These are phyloP conservation scores for Aspergillus leporis DNA, from an alignment of 495 filamentous ascomycete genomes.

Conservation along the genomic window DNA sequence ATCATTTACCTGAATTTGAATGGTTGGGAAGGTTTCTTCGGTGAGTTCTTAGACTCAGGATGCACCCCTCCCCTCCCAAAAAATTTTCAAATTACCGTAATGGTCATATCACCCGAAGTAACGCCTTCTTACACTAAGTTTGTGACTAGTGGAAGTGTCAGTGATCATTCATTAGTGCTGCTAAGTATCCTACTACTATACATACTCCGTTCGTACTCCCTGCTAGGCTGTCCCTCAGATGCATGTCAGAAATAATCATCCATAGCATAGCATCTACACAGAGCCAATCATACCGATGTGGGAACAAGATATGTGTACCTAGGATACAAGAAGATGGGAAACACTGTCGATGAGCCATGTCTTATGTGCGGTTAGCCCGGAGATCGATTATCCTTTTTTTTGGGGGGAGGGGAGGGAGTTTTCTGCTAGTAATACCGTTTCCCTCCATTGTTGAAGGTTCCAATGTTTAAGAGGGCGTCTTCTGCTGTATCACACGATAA, in stretches of 20 bases:
- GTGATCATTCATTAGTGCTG: background rate
- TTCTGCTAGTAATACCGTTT: background rate
- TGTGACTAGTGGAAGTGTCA: background rate
- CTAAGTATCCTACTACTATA: background rate
- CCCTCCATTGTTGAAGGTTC: background rate
- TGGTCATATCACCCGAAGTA: background rate
- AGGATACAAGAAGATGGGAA: background rate
- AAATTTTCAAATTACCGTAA: background rate
- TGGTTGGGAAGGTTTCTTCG: background rate
- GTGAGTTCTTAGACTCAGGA: background rate
- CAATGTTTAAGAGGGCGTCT: background rate
- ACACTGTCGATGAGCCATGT: background rate
- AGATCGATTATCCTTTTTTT: background rate
- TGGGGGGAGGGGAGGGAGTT: too few species aligned
- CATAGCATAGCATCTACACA: too few species aligned
- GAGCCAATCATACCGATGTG: too few species aligned
- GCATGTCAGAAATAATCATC: too few species aligned
- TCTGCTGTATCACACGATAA: slow-evolving; percentile 2
- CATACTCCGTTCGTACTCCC: background rate
- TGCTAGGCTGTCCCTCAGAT: background rate
- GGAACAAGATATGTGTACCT: too few species aligned
- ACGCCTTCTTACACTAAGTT: background rate
- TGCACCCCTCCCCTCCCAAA: background rate
- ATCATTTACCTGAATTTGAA: background rate
- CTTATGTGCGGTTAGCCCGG: background rate